phyloP scores from a whole-genome alignment of 257 asterid species.

The Salvia rosmarinus region DNA sequence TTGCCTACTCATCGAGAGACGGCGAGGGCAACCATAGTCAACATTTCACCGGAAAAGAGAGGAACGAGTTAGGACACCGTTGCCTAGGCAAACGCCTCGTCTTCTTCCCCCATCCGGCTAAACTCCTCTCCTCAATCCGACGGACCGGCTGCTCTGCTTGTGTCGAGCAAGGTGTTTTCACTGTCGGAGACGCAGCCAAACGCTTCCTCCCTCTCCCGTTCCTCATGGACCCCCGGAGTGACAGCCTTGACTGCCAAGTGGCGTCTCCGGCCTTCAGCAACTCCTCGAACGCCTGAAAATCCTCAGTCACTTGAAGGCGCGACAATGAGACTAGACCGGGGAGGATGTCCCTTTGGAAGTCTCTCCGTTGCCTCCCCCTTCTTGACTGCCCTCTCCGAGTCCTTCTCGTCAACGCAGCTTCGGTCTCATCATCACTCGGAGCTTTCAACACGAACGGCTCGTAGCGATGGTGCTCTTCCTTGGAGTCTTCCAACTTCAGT shows the following conservation, averaged over 20 bases:
- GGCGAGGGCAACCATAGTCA: slow-evolving; percentile 1
- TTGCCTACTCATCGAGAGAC: background rate
- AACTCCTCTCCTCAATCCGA: slow-evolving; percentile 45
- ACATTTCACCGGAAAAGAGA: slow-evolving; percentile 44
- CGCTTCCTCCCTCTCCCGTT: slow-evolving; percentile 52
- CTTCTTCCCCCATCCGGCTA: slow-evolving; percentile 78
- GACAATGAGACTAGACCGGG: slow-evolving; percentile 67
- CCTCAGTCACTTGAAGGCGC: slow-evolving; percentile 67
- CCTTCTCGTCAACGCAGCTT: slow-evolving; percentile 35
- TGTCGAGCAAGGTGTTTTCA: slow-evolving; percentile 29
- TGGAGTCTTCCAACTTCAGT: slow-evolving; percentile 55
- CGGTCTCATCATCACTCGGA: slow-evolving; percentile 38
- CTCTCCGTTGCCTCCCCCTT: slow-evolving; percentile 55
- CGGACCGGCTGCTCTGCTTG: slow-evolving; percentile 37
- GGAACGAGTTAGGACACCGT: slow-evolving; percentile 41
- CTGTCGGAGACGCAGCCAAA: slow-evolving; percentile 16
- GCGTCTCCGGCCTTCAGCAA: slow-evolving; percentile 48
- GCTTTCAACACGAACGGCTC: slow-evolving; percentile 26
- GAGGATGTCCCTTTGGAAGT: slow-evolving; percentile 72
- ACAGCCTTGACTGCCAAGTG: slow-evolving; percentile 35
- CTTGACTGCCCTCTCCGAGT: slow-evolving; percentile 55
- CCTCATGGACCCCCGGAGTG: slow-evolving; percentile 37
- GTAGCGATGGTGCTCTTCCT: slow-evolving; percentile 38
- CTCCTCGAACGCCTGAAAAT: slow-evolving; percentile 67
- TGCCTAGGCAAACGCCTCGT: slow-evolving; percentile 76